These are phyloP conservation scores for Pythium brachiatum DNA, from an alignment of 352 stramenopile species.

Conservation along the genomic window DNA sequence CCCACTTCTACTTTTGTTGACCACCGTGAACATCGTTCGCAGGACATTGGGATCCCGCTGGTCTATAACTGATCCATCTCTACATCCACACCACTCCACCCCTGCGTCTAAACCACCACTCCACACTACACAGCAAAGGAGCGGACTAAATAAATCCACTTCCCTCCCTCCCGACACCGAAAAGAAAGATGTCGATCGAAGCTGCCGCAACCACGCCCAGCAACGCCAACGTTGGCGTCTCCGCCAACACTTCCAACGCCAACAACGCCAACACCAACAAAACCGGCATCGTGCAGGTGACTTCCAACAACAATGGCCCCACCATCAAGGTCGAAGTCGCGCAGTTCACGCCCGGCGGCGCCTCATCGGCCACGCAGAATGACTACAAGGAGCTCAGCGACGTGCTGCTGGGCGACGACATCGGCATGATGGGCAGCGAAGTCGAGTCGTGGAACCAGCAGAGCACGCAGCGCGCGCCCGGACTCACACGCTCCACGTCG, in stretches of 20 bases:
- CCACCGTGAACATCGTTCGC: conserved; percentile 1
- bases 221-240: neutral
- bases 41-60: conserved; percentile 7
- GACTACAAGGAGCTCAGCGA: conserved; percentile 36
- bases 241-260: neutral
- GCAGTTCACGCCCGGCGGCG: conserved; percentile 16
- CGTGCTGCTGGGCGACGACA: conserved; percentile 58
- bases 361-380: conserved; percentile 17
- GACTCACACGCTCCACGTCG: conserved; percentile 16
- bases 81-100: neutral
- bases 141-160: conserved; percentile 3
- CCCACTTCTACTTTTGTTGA: conserved; percentile 31
- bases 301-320: neutral
- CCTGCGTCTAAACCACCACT: neutral
- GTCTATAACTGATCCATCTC: conserved; percentile 1
- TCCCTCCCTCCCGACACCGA: conserved; percentile 4
- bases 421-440: conserved; percentile 67
- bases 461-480: neutral
- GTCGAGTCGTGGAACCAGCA: conserved; percentile 45
- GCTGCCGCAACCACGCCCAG: conserved; percentile 11
- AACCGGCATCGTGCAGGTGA: neutral
- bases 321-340: conserved; percentile 21
- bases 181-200: conserved; percentile 25
- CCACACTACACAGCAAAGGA: conserved; percentile 3
- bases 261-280: neutral